Conservation (phyloP, 2,329 filamentous ascomycete species). For the Leptographium lundbergii region DNA sequence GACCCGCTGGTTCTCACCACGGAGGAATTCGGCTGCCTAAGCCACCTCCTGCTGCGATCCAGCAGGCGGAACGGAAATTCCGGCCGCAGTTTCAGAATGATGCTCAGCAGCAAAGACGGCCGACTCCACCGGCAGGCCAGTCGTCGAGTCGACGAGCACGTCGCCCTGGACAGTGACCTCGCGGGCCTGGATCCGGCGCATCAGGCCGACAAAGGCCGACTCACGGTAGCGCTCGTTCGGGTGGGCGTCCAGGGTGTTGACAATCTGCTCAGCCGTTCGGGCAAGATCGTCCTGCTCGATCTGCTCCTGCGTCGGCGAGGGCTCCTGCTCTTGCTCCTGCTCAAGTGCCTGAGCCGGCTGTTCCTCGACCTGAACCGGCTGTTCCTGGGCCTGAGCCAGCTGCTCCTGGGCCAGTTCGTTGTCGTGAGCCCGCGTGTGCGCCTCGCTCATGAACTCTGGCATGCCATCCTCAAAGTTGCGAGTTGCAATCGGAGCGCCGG, state of each 20-base stretch:
- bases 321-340: neutral
- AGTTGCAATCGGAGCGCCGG: neutral
- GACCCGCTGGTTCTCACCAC: neutral
- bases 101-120: neutral
- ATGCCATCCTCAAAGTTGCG: neutral
- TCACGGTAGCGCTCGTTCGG: slow-evolving; percentile 63
- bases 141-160: slow-evolving; percentile 17
- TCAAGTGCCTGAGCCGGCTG: too few species aligned
- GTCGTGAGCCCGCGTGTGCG: neutral
- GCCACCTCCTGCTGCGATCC: neutral
- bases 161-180: slow-evolving; percentile 61
- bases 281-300: slow-evolving; percentile 48
- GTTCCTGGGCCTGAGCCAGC: neutral
- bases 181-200: slow-evolving; percentile 60
- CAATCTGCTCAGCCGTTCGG: slow-evolving; percentile 55
- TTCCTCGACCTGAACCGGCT: neutral
- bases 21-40: neutral
- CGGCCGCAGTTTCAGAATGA: neutral
- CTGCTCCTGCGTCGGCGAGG: slow-evolving; percentile 11
- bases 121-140: slow-evolving; percentile 14
- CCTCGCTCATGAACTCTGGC: neutral
- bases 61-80: neutral
- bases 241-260: slow-evolving; percentile 57
- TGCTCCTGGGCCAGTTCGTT: neutral
- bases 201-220: slow-evolving; percentile 63